Base-by-base conservation (phyloP, 2,329 filamentous ascomycete genomes). In the Blastomyces percursus region DNA sequence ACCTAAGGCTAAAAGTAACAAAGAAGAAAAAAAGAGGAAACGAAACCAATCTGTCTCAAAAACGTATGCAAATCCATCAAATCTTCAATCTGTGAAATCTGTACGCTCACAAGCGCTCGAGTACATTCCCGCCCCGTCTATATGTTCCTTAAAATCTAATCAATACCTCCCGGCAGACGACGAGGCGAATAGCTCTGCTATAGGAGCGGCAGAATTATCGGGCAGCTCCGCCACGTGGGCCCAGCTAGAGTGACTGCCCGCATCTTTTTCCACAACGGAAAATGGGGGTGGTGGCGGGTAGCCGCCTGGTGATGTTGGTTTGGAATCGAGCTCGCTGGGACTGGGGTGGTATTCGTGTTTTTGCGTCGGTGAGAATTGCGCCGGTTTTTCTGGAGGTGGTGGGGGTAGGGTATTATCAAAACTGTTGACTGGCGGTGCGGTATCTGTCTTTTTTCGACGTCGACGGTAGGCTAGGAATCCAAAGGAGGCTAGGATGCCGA, bases 391-490 rank as follows among this genome's bases (percentile, higher is more conserved):
- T 27, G 11, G n/a, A 7, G 38, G 27, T 19, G 46, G n/a, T 11
- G 57, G 40, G 42, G 57, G 19, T 3, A 44, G 35, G 2, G 35
- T 9, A 12, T 51, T 12, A 42, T 32, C 16, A 30, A 48, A 44
- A 19, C 11, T 27, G 57, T 32, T 59, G 12, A 51, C 5, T 12
- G 40, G 57, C 40, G 12, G 14, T 2, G 24, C 38, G 40, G 57
- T 12, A 42, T 59, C 21, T 59, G 42, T 19, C 42, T 48, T 59
- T 12, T 38, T 7, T 32, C 24, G 32, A 11, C 54, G 42, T 21
- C 57, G 57, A 59, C 57, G 57, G 40, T 59, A 59, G 24, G 40
- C 35, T 40, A 48, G 32, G 24, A 59, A 42, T 40, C 57, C 57
- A 27, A 59, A 27, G 40, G 57, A 40, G 27, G 57, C 57, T 9